Base-by-base conservation (phyloP, 768 basidiomycete genomes). In the Floccularia luteovirens region DNA sequence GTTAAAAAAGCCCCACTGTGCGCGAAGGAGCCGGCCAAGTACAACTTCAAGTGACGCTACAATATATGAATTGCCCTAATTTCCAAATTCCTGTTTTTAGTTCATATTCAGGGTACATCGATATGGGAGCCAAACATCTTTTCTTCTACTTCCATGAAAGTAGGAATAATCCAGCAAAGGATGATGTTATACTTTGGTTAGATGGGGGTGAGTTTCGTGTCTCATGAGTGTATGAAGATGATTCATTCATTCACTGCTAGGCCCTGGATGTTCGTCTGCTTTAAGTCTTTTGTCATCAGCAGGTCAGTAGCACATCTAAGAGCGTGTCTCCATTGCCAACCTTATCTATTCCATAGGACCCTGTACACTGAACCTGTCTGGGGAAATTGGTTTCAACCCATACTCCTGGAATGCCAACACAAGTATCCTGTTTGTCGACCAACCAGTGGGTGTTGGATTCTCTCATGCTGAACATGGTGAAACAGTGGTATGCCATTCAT, bases 231-330 rank as follows among this genome's bases (percentile, higher is more conserved):
- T 35, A 12, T 35, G n/a, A 12, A n/a, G 19, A 2, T 13, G 12
- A 13, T 2, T 11, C 11, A 12, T 20, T 35, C 13, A 35, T 12
- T n/a, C 5, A 20, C 11, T 20, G 19, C 48, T 61, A 64, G 66
- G 82, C 38, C 59, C 60, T 24, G 64, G 62, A 36, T 60, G 72
- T 47, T 62, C 61, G 1, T 58, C 63, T 4, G 65, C 78, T 21
- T 50, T 82, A 0, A 83, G 81, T 2, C 60, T 86, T 8, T 79
- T 86, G 47, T 82, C 84, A 80, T 83, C 85, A 55, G 63, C 72
- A 43, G 83, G 82, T 50, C 71, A 67, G 14, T 75, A 70, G n/a
- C 22, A 10, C 17, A 13, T 38, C 12, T 22, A 12, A 13, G 20
- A 5, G 2, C 11, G 12, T 13, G 11, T 13, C 19, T 20, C 19